A percentile compares a stretch with the other conserved stretches of the same genome.
Evolutionary conservation across 1,139 yeast genomes (phyloP).

Genomic region (Pichia sp.): DNA sequence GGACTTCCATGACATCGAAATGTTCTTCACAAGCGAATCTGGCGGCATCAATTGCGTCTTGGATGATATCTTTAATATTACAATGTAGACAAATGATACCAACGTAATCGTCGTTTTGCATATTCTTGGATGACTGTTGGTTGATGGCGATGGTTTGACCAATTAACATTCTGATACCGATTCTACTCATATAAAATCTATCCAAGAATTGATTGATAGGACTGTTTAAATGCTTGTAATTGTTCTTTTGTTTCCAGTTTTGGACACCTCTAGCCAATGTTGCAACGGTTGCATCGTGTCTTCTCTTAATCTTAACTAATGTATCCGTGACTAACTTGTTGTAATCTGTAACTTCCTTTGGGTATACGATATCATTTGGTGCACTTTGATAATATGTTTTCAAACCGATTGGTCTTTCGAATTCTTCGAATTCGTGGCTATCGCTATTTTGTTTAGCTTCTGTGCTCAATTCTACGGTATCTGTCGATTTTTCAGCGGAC

Average conservation of each 20-base stretch:
- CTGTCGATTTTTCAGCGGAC: conserved; percentile 6
- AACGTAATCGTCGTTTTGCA: conserved; percentile 53
- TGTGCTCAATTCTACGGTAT: conserved; percentile 6
- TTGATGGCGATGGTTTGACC: conserved; percentile 86
- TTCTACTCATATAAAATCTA: conserved; percentile 81
- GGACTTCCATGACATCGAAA: conserved; percentile 80
- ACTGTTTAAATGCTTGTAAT: conserved; percentile 51
- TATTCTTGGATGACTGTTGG: conserved; percentile 53
- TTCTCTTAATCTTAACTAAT: conserved; percentile 66
- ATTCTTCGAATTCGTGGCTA: conserved; percentile 1
- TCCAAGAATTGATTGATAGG: conserved; percentile 77
- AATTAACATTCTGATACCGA: conserved; percentile 85
- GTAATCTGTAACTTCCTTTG: conserved; percentile 71
- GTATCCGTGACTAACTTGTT: conserved; percentile 67
- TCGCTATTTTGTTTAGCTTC: background rate
- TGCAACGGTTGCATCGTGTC: conserved; percentile 93
- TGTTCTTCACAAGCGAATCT: conserved; percentile 85
- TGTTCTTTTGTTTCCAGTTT: conserved; percentile 73
- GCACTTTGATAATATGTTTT: conserved; percentile 63
- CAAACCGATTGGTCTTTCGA: conserved; percentile 16
- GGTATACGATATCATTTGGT: conserved; percentile 45
- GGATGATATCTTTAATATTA: conserved; percentile 74
- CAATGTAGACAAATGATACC: conserved; percentile 85
- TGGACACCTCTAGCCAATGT: conserved; percentile 92
- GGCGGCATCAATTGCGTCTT: conserved; percentile 85